These are phyloP conservation scores for Casaregolazyma lundiana DNA, from an alignment of 1,139 yeast species.

Conservation along the genomic window DNA sequence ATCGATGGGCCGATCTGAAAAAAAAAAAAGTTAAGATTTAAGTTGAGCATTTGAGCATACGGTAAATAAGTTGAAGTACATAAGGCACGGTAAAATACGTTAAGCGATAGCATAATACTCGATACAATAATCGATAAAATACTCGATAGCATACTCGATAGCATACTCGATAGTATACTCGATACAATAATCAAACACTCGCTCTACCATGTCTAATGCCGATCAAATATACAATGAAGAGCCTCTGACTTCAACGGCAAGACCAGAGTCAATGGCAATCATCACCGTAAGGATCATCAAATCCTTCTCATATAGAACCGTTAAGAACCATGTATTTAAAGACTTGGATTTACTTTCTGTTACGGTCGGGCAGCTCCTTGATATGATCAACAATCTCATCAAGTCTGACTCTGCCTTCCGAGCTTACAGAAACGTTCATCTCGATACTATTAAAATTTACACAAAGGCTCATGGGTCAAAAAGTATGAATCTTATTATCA, in stretches of 20 bases:
- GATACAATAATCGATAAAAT: too few species aligned
- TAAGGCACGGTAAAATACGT: too few species aligned
- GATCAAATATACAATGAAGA: slow-evolving; percentile 37
- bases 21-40: too few species aligned
- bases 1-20: too few species aligned
- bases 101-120: too few species aligned
- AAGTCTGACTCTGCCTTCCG: slow-evolving; percentile 65
- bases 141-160: too few species aligned
- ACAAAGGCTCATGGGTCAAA: slow-evolving; percentile 94
- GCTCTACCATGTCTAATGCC: not conserved
- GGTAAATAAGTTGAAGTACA: too few species aligned
- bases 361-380: slow-evolving; percentile 61
- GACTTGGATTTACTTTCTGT: slow-evolving; percentile 67
- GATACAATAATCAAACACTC: too few species aligned
- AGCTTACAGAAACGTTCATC: slow-evolving; percentile 75
- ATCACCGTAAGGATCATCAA: slow-evolving; percentile 82
- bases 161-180: too few species aligned
- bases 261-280: slow-evolving; percentile 63
- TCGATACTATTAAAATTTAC: slow-evolving; percentile 77
- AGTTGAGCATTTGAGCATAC: too few species aligned
- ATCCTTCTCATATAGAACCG: slow-evolving; percentile 89
- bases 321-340: slow-evolving; percentile 70
- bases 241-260: slow-evolving; percentile 62
- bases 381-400: slow-evolving; percentile 40
- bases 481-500: slow-evolving; percentile 86